phyloP scores from a whole-genome alignment of 352 stramenopile genomes.

The Hyaloperonospora brassicae region DNA sequence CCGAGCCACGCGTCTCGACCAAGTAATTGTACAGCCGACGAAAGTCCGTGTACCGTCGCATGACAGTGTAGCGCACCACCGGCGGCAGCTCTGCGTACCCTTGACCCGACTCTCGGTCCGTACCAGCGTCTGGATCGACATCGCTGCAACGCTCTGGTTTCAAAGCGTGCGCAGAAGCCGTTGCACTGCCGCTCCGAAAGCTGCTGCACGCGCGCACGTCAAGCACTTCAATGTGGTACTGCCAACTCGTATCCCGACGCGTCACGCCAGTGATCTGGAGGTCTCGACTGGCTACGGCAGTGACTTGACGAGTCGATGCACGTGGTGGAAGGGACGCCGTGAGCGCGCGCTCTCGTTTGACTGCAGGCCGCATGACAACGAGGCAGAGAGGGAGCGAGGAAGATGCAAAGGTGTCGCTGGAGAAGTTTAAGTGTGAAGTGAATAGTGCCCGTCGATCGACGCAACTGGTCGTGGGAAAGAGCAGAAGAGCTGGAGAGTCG shows the following conservation, averaged over 20 bases:
- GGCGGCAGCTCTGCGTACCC: constrained; percentile 44
- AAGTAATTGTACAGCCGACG: constrained; percentile 55
- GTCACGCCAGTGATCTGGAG: constrained; percentile 67
- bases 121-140: background rate
- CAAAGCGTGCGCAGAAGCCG: constrained; percentile 3
- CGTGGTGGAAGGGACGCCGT: constrained; percentile 6
- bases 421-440: background rate
- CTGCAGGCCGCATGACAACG: constrained; percentile 7
- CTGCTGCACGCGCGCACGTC: constrained; percentile 38
- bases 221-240: constrained; percentile 77
- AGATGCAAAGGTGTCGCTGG: background rate
- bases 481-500: constrained; percentile 4
- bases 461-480: constrained; percentile 6
- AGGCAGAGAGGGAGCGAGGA: background rate
- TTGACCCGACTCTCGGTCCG: constrained; percentile 8
- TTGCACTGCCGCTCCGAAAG: constrained; percentile 15
- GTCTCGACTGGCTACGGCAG: constrained; percentile 36
- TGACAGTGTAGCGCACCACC: constrained; percentile 73
- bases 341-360: constrained; percentile 13
- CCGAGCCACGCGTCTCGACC: constrained; percentile 36
- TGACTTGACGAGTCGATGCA: constrained; percentile 7
- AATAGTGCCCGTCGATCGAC: background rate
- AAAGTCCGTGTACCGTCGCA: constrained; percentile 75
- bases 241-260: constrained; percentile 54
- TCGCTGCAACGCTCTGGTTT: background rate